Evolutionary conservation across 2,329 filamentous ascomycete genomes (phyloP).

Genomic region (Cercospora canescens): DNA sequence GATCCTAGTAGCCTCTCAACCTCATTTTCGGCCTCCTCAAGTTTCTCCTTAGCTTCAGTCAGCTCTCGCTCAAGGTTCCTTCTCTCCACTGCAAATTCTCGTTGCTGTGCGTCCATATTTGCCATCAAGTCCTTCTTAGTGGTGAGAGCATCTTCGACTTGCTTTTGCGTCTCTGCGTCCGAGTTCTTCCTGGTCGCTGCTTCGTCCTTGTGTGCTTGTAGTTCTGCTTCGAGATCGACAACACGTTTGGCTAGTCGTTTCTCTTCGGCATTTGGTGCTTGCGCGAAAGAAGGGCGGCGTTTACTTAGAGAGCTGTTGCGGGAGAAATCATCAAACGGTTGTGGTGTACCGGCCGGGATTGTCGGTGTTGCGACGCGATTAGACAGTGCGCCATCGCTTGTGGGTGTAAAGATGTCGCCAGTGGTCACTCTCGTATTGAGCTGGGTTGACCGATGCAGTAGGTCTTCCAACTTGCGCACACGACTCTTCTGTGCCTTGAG

Average conservation of each 20-base stretch:
- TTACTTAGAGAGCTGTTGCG: constrained; percentile 28
- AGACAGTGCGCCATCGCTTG: constrained; percentile 25
- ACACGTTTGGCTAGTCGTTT: constrained; percentile 62
- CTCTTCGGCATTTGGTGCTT: constrained; percentile 63
- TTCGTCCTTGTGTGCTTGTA: constrained; percentile 74
- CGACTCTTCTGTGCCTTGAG: constrained; percentile 91
- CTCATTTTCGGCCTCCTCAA: constrained; percentile 91
- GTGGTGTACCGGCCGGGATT: constrained; percentile 15
- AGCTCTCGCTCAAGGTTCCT: constrained; percentile 81
- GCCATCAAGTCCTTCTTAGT: constrained; percentile 92
- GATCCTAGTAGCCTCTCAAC: constrained; percentile 82
- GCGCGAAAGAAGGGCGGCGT: constrained; percentile 61
- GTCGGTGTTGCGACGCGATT: constrained; percentile 26
- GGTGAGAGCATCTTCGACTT: constrained; percentile 81
- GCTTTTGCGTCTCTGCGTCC: constrained; percentile 63
- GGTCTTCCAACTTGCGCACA: constrained; percentile 85
- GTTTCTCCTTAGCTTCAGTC: constrained; percentile 69
- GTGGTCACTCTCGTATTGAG: constrained; percentile 47
- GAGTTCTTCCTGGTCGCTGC: constrained; percentile 54
- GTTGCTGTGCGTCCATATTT: constrained; percentile 90
- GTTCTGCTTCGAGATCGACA: constrained; percentile 72
- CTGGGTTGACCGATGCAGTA: constrained; percentile 79
- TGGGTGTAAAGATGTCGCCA: constrained; percentile 36
- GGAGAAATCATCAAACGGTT: constrained; percentile 26
- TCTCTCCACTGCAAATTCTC: constrained; percentile 82